phyloP scores from a whole-genome alignment of 2,329 filamentous ascomycete genomes.

The Ascochyta pisi region DNA sequence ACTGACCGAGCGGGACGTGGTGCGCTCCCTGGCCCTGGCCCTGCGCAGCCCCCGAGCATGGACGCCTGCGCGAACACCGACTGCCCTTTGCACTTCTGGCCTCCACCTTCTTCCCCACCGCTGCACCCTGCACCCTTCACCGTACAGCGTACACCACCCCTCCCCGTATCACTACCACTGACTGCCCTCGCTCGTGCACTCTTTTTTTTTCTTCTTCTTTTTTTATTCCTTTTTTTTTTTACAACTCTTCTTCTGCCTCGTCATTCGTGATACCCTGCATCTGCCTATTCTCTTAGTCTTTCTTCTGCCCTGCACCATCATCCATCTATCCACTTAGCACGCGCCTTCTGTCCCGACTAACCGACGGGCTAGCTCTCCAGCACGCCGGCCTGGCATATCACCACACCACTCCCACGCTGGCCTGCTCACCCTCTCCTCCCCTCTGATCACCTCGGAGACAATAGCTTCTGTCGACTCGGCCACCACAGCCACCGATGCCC shows the following conservation, averaged over 20 bases:
- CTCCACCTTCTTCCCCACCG: conserved; percentile 28
- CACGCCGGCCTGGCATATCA: conserved; percentile 50
- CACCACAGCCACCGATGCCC: conserved; percentile 35
- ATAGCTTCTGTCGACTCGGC: conserved; percentile 45
- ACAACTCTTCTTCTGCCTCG: not conserved
- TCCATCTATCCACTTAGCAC: conserved; percentile 19
- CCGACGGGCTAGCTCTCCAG: conserved; percentile 35
- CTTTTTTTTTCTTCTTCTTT: not conserved
- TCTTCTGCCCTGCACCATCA: conserved; percentile 1
- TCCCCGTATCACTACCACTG: conserved; percentile 17
- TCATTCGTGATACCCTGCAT: conserved; percentile 7
- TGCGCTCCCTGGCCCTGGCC: not conserved
- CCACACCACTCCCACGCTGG: conserved; percentile 58
- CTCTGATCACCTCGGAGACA: conserved; percentile 51
- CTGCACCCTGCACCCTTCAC: not conserved
- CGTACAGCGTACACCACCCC: conserved; percentile 19
- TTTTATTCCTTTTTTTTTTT: not conserved
- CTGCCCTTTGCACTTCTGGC: conserved; percentile 19
- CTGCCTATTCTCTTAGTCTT: not conserved
- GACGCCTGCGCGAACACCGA: conserved; percentile 23
- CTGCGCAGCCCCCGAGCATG: conserved; percentile 20
- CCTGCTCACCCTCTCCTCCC: conserved; percentile 58
- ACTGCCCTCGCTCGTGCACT: conserved; percentile 9
- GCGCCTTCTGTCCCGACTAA: conserved; percentile 33
- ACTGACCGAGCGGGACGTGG: not conserved